Evolutionary conservation across 2,329 filamentous ascomycete species (phyloP).

Genomic region (Apiospora sp.): DNA sequence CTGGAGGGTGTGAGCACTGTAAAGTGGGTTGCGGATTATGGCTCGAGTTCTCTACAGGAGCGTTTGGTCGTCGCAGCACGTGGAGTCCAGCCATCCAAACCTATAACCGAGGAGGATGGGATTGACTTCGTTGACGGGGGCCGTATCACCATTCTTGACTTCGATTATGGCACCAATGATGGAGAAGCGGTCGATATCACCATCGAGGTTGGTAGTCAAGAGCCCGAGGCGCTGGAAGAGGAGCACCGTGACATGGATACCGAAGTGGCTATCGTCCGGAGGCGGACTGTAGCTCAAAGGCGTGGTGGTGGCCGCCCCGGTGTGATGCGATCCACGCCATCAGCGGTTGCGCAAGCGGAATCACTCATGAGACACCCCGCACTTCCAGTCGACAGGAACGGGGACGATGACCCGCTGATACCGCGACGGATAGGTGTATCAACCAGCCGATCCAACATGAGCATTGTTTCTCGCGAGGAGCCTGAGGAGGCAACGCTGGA

Average conservation of each 20-base stretch:
- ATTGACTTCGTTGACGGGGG: conserved; percentile 82
- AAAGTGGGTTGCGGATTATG: conserved; percentile 73
- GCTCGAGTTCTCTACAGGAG: conserved; percentile 57
- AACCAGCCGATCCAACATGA: conserved; percentile 22
- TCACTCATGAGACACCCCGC: conserved; percentile 44
- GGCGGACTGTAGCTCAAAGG: conserved; percentile 74
- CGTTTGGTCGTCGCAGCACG: conserved; percentile 75
- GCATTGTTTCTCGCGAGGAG: conserved; percentile 43
- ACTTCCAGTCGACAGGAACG: conserved; percentile 35
- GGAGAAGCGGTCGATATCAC: conserved; percentile 66
- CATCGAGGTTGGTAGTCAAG: conserved; percentile 77
- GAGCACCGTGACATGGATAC: conserved; percentile 77
- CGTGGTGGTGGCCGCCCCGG: conserved; percentile 58
- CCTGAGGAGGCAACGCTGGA: conserved; percentile 56
- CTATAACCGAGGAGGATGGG: conserved; percentile 72
- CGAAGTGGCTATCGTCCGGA: conserved; percentile 80
- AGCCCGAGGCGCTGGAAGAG: conserved; percentile 76
- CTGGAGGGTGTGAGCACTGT: conserved; percentile 72
- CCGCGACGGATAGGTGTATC: conserved; percentile 43
- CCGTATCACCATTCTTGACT: conserved; percentile 76
- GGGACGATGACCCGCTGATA: conserved; percentile 16
- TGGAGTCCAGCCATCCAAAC: conserved; percentile 67
- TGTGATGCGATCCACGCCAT: conserved; percentile 59
- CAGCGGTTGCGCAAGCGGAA: conserved; percentile 42
- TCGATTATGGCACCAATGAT: conserved; percentile 67